Conservation (phyloP, 2,329 filamentous ascomycete genomes). For the Paracorniculantispora psalliotae region DNA sequence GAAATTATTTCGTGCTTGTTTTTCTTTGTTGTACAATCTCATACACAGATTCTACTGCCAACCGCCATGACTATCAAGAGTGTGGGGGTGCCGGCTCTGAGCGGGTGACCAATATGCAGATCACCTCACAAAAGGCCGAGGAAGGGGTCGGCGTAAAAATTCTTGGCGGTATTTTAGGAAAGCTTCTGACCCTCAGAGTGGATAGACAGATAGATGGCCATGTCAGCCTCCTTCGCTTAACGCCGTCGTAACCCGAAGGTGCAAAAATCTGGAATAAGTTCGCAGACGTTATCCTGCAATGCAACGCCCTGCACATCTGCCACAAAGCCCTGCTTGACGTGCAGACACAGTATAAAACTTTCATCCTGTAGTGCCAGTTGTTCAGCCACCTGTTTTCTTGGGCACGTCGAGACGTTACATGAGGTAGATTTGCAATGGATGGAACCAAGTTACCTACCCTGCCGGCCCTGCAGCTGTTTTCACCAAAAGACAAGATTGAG, state of each 20-base stretch:
- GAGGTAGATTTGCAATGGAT: neutral
- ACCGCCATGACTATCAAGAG: neutral
- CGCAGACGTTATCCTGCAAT: neutral
- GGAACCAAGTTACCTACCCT: slow-evolving; percentile 5
- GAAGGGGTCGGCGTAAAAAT: neutral
- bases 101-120: neutral
- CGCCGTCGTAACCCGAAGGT: slow-evolving; percentile 4
- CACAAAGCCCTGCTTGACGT: neutral
- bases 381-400: neutral
- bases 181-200: neutral
- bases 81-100: neutral
- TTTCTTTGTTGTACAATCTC: neutral
- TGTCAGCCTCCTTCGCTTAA: neutral
- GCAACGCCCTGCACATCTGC: neutral
- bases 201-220: neutral
- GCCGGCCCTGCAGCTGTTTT: neutral
- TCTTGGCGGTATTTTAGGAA: neutral
- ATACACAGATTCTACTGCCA: neutral
- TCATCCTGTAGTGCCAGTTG: neutral
- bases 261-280: neutral
- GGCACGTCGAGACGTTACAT: neutral
- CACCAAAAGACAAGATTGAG: neutral
- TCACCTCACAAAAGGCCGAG: neutral
- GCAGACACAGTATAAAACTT: neutral
- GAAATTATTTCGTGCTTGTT: neutral